phyloP scores from a whole-genome alignment of 2,329 filamentous ascomycete genomes.

The Cladorrhinum sp. region DNA sequence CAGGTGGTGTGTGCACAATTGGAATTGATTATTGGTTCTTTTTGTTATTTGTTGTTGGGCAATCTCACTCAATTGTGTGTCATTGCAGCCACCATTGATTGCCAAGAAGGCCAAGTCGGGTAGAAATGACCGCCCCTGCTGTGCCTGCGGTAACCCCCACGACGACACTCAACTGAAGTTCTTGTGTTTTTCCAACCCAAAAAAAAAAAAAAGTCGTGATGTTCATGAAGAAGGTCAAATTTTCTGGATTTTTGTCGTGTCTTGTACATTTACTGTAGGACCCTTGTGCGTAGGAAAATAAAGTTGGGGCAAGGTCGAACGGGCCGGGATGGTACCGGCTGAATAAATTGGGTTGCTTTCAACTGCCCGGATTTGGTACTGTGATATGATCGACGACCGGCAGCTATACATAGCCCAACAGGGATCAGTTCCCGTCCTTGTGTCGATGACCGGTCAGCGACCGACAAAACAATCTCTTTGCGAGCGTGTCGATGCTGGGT shows the following conservation, averaged over 20 bases:
- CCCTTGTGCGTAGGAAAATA: no score
- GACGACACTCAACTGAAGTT: neutral
- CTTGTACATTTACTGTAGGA: no score
- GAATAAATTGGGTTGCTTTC: no score
- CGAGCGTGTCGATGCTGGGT: neutral
- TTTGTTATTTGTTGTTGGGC: neutral
- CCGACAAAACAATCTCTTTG: neutral
- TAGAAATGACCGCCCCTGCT: neutral
- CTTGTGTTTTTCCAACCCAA: neutral
- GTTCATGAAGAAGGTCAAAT: no score
- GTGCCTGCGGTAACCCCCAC: neutral
- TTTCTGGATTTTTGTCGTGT: no score
- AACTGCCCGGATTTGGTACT: neutral
- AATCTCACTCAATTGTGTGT: neutral
- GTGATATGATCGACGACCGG: neutral
- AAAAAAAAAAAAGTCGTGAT: no score
- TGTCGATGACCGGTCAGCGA: no score
- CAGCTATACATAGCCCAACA: conserved; percentile 3
- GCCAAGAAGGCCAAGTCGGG: neutral
- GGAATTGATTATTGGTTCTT: neutral
- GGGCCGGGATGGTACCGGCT: neutral
- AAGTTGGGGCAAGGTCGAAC: no score
- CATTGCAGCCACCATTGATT: neutral
- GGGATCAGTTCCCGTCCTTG: neutral
- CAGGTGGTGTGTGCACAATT: no score